Evolutionary conservation across 768 basidiomycete species (phyloP).

Genomic region (Amyloporia xantha): DNA sequence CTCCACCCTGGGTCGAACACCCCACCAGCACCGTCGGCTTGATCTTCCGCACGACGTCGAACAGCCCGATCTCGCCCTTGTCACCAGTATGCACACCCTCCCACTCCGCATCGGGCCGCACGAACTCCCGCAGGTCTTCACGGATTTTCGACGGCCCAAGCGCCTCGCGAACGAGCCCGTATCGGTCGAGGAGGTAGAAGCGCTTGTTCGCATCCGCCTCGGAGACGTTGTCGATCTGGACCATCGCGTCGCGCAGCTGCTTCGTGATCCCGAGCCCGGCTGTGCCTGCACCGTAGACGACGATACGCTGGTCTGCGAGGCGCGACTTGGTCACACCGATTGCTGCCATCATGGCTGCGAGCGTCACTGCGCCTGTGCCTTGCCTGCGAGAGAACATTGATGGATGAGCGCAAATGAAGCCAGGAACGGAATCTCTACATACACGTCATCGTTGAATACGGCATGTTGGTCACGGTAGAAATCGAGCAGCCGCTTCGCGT

Average conservation of each 20-base stretch:
- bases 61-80: conserved; percentile 41
- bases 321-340: conserved; percentile 56
- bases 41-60: conserved; percentile 65
- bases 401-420: not conserved
- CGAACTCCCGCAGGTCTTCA: conserved; percentile 45
- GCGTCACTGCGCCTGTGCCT: conserved; percentile 71
- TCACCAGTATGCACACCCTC: conserved; percentile 28
- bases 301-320: conserved; percentile 67
- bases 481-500: conserved; percentile 63
- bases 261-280: conserved; percentile 77
- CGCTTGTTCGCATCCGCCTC: conserved; percentile 50
- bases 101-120: conserved; percentile 55
- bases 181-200: conserved; percentile 72
- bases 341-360: conserved; percentile 63
- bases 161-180: conserved; percentile 52
- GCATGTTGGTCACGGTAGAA: conserved; percentile 57
- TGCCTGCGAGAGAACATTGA: conserved; percentile 34
- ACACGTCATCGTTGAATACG: conserved; percentile 86
- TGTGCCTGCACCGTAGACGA: conserved; percentile 76
- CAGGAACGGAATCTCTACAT: conserved; percentile 7
- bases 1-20: conserved; percentile 70
- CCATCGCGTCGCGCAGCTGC: conserved; percentile 74
- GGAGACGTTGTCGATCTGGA: conserved; percentile 42
- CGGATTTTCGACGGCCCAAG: conserved; percentile 39
- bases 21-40: conserved; percentile 83